Evolutionary conservation across 2,329 filamentous ascomycete genomes (phyloP).

Genomic region (Tolypocladium pustulatum): DNA sequence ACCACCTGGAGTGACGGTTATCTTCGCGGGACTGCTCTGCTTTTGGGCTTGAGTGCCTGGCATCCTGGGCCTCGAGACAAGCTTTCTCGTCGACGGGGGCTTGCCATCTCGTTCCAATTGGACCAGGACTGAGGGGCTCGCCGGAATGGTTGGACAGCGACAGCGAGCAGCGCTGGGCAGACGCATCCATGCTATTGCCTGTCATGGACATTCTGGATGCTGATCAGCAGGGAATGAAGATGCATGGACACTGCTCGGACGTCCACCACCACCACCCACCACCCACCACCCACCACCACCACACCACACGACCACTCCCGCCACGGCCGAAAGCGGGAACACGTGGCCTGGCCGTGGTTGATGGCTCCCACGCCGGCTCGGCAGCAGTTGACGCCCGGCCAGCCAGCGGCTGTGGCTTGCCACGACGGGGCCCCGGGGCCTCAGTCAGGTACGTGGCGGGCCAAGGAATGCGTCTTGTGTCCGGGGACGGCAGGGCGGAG

Average conservation of each 20-base stretch:
- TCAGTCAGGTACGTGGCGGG: background rate
- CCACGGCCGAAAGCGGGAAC: background rate
- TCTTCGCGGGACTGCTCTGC: background rate
- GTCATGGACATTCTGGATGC: background rate
- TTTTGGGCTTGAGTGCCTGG: background rate
- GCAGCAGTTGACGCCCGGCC: background rate
- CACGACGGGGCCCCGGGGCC: background rate
- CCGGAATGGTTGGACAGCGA: background rate
- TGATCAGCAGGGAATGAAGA: background rate
- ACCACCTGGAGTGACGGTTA: background rate
- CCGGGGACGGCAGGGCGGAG: background rate
- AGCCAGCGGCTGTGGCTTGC: background rate
- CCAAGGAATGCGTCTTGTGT: background rate
- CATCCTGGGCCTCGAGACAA: background rate
- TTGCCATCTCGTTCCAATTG: background rate
- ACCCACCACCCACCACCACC: too few species aligned
- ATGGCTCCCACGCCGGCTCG: background rate
- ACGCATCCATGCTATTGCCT: background rate
- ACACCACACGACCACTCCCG: background rate
- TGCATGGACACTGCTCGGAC: background rate
- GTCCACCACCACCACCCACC: background rate
- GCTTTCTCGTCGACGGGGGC: background rate
- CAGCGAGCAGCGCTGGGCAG: background rate
- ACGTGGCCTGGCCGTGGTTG: background rate
- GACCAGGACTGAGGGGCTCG: background rate